Base-by-base conservation (phyloP, 129 eudicot species). In the Flaveria sonorensis region DNA sequence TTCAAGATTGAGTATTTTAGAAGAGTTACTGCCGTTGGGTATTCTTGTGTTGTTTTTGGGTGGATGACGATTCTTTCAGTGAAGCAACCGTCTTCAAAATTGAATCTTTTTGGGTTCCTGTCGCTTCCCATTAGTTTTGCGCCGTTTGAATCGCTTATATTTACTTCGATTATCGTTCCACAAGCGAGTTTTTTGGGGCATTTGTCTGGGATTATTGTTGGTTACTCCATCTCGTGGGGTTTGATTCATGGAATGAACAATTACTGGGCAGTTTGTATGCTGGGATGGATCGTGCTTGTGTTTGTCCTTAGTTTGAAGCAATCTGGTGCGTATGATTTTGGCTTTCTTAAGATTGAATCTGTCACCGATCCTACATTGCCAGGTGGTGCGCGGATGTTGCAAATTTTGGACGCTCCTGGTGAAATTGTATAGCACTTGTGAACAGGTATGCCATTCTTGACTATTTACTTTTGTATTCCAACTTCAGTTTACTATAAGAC, bases 121-220 rank as follows among this genome's bases (percentile, higher is more conserved):
- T 94, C 97, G 5, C 87, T 94, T 68, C 98, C 97, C 12, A 94
- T 94, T 52, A 94, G 98, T 85, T 94, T 94, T 78, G 98, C 98
- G 0, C 98, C 98, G 3, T 94, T 94, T 80, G 98, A 94, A 45
- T 94, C 97, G 13, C 89, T 94, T 42, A 78, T 94, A 13, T 94
- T 94, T 52, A 94, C 98, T 12, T 91, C 98, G 1, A 89, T 94
- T 32, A 94, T 94, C 78, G 98, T 91, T 42, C 98, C 98, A 14
- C 98, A 94, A 85, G 98, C 98, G 1, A 94, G 98, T 82, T 94
- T 94, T 85, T 70, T 94, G 57, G 98, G 98, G 62, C 98, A 94
- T 85, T 85, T 94, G 60, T 87, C 96, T 0, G 98, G 98, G 60
- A 94, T 94, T 42, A 82, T 94, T 53, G 90, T 89, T 50, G 98